phyloP scores from a whole-genome alignment of 192 early-diverging fungal species.

The Backusella tarrabulga region DNA sequence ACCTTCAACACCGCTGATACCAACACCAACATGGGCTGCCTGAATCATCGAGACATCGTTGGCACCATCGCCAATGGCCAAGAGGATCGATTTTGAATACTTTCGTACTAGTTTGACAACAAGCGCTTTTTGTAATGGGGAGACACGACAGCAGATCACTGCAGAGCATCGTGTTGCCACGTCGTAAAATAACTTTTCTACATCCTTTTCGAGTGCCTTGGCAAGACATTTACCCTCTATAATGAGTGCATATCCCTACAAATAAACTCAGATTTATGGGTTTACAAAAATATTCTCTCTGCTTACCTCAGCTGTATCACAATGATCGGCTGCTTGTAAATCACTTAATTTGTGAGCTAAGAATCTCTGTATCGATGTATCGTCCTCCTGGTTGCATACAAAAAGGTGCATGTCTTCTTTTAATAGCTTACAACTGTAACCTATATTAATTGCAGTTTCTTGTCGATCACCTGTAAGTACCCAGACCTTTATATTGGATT shows the following conservation, averaged over 20 bases:
- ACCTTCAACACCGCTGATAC: slow-evolving; percentile 93
- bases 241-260: slow-evolving; percentile 70
- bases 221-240: slow-evolving; percentile 90
- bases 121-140: slow-evolving; percentile 94
- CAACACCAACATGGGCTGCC: slow-evolving; percentile 93
- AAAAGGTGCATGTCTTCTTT: slow-evolving; percentile 92
- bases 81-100: slow-evolving; percentile 75
- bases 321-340: background rate
- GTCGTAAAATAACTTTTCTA: slow-evolving; percentile 75
- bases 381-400: slow-evolving; percentile 82
- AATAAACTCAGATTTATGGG: background rate
- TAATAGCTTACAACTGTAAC: slow-evolving; percentile 87
- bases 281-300: background rate
- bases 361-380: slow-evolving; percentile 81
- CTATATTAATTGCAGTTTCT: slow-evolving; percentile 98
- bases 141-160: slow-evolving; percentile 95
- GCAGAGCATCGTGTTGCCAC: slow-evolving; percentile 89
- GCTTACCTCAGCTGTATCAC: background rate
- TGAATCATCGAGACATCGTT: slow-evolving; percentile 99
- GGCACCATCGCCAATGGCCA: slow-evolving; percentile 96
- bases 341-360: slow-evolving; percentile 61
- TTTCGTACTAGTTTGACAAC: slow-evolving; percentile 95
- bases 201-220: slow-evolving; percentile 83
- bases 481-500: slow-evolving; percentile 93
- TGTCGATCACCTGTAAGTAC: slow-evolving; percentile 93